A percentile compares a stretch with the other conserved stretches of the same genome.
phyloP scores from a whole-genome alignment of 257 asterid species.

The Capsicum rhomboideum region DNA sequence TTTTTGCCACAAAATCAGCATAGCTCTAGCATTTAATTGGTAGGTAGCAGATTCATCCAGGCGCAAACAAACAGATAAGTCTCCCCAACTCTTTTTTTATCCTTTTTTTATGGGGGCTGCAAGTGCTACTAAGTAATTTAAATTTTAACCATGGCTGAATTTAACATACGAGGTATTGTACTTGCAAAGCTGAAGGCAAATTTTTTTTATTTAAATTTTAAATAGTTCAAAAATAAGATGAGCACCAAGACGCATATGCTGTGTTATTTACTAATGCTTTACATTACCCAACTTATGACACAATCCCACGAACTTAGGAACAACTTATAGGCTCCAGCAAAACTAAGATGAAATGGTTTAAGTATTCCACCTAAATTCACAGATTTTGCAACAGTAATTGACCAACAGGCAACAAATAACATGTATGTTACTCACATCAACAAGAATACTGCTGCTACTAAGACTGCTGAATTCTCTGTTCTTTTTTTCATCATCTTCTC shows the following conservation, averaged over 20 bases:
- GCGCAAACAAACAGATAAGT: no score
- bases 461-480: background rate
- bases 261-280: background rate
- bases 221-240: background rate
- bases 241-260: background rate
- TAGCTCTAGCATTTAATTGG: no score
- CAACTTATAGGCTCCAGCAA: background rate
- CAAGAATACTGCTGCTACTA: background rate
- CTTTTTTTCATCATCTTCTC: background rate
- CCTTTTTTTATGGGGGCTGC: no score
- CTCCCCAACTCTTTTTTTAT: no score
- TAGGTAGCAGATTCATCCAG: no score
- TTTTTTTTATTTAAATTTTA: background rate
- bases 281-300: background rate
- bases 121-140: no score
- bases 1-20: no score
- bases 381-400: background rate
- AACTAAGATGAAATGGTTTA: background rate
- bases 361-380: background rate
- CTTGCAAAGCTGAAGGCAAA: no score
- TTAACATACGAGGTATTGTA: no score
- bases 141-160: no score
- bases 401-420: background rate
- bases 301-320: background rate
- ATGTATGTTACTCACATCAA: background rate